These are phyloP conservation scores for Penicillium canescens DNA, from an alignment of 495 filamentous ascomycete species.

Conservation along the genomic window DNA sequence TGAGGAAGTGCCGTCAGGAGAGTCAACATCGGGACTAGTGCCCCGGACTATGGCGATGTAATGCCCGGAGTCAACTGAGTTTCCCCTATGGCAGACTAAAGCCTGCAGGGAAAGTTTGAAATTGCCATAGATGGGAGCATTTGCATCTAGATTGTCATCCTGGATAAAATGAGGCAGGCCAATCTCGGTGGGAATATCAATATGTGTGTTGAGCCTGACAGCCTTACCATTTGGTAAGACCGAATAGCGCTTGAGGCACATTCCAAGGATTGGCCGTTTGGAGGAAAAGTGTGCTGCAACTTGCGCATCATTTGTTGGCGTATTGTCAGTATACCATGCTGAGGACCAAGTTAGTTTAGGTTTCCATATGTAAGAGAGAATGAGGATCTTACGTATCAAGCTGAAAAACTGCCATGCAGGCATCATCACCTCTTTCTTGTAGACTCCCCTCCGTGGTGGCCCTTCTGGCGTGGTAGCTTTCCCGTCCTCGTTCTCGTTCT, in stretches of 20 bases:
- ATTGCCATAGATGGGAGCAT: slow-evolving; percentile 67
- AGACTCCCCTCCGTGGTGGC: slow-evolving; percentile 43
- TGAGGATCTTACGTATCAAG: slow-evolving; percentile 65
- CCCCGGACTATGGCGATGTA: slow-evolving; percentile 83
- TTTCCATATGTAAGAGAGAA: neutral
- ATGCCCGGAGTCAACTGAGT: slow-evolving; percentile 87
- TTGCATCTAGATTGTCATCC: slow-evolving; percentile 66
- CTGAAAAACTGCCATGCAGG: slow-evolving; percentile 98
- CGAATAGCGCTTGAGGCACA: slow-evolving; percentile 89
- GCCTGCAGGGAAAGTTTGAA: slow-evolving; percentile 92
- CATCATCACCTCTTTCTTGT: slow-evolving; percentile 86
- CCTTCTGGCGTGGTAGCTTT: slow-evolving; percentile 10
- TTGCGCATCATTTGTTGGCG: slow-evolving; percentile 66
- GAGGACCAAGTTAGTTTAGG: slow-evolving; percentile 36
- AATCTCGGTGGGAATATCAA: slow-evolving; percentile 92
- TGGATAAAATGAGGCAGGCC: slow-evolving; percentile 86
- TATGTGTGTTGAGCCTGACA: slow-evolving; percentile 69
- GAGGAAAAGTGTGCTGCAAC: slow-evolving; percentile 71
- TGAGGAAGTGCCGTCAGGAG: slow-evolving; percentile 45
- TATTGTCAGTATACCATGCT: slow-evolving; percentile 71
- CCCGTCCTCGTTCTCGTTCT: slow-evolving; percentile 20
- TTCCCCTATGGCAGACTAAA: slow-evolving; percentile 86
- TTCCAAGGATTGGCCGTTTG: slow-evolving; percentile 79
- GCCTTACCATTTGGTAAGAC: slow-evolving; percentile 68
- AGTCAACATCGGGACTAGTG: slow-evolving; percentile 43